These are phyloP conservation scores for Globisporangium nagaii DNA, from an alignment of 352 stramenopile species.

Conservation along the genomic window DNA sequence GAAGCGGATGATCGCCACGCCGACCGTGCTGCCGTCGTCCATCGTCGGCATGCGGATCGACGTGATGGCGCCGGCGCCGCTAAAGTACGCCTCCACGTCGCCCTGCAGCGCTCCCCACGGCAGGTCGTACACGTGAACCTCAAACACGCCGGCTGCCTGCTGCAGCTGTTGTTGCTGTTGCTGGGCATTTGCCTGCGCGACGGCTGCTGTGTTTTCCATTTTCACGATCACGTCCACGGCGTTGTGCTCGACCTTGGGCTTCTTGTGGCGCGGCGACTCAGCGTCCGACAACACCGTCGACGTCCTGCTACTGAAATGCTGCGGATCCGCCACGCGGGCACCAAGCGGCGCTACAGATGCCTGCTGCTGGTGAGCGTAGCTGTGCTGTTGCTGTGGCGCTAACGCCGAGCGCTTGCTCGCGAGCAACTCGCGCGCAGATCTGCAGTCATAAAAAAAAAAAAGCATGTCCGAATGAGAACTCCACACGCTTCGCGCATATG, in stretches of 20 bases:
- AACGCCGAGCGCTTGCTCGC: slow-evolving; percentile 26
- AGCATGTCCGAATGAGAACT: background rate
- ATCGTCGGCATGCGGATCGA: slow-evolving; percentile 68
- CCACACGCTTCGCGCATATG: too few species aligned
- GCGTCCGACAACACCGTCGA: slow-evolving; percentile 11
- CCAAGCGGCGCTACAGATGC: background rate
- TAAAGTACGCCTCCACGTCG: slow-evolving; percentile 63
- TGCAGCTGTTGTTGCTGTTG: too few species aligned
- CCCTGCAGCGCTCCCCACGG: slow-evolving; percentile 41
- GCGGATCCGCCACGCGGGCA: slow-evolving; percentile 14
- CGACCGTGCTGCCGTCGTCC: slow-evolving; percentile 63
- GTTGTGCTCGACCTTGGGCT: slow-evolving; percentile 22
- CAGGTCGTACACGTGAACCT: slow-evolving; percentile 67
- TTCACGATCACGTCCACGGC: slow-evolving; percentile 34
- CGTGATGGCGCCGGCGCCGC: slow-evolving; percentile 38
- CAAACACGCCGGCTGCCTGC: slow-evolving; percentile 21
- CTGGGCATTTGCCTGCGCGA: slow-evolving; percentile 1
- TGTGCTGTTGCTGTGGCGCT: slow-evolving; percentile 6
- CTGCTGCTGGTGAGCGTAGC: background rate
- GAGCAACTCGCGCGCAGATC: slow-evolving; percentile 34
- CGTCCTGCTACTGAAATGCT: slow-evolving; percentile 10
- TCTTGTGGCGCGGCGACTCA: slow-evolving; percentile 27
- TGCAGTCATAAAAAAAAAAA: background rate
- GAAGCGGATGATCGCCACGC: slow-evolving; percentile 61
- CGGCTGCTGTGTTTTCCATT: slow-evolving; percentile 31